Percentiles rank a stretch among this genome's conserved stretches.
These are phyloP conservation scores for Fomes fomentarius DNA, from an alignment of 1,284 basidiomycete genomes.

Conservation along the genomic window DNA sequence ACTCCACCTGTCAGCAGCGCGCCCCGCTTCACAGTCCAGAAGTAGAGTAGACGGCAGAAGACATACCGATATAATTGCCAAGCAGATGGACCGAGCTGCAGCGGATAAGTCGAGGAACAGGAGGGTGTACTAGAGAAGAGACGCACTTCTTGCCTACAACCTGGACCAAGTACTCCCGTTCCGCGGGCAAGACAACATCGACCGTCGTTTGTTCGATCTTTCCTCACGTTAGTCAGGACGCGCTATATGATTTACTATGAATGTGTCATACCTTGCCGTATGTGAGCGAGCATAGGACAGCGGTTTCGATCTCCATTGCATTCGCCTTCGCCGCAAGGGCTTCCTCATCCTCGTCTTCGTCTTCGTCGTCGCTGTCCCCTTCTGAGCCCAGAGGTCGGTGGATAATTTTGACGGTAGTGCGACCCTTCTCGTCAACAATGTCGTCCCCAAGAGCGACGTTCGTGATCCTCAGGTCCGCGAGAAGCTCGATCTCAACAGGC, in stretches of 20 bases:
- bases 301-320: conserved; percentile 36
- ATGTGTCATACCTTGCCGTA: conserved; percentile 80
- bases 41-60: no score
- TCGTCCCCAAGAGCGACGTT: conserved; percentile 83
- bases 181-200: conserved; percentile 77
- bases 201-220: conserved; percentile 85
- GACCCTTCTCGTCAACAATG: conserved; percentile 63
- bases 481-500: conserved; percentile 59
- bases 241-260: no score
- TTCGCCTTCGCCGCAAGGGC: conserved; percentile 38
- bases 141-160: conserved; percentile 84
- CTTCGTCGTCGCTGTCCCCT: conserved; percentile 38
- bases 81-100: conserved; percentile 80
- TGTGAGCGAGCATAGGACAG: conserved; percentile 69
- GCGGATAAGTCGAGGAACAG: conserved; percentile 4
- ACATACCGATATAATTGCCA: conserved; percentile 87
- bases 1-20: conserved; percentile 6
- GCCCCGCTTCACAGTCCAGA: no score
- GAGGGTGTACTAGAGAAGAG: conserved; percentile 1
- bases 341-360: conserved; percentile 55
- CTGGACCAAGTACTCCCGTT: conserved; percentile 73
- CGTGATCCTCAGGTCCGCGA: conserved; percentile 82
- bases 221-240: no score
- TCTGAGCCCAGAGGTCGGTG: conserved; percentile 49
- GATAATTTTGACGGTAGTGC: conserved; percentile 82